Conservation (phyloP, 495 filamentous ascomycete genomes). For the Bathelium albidoporum region DNA sequence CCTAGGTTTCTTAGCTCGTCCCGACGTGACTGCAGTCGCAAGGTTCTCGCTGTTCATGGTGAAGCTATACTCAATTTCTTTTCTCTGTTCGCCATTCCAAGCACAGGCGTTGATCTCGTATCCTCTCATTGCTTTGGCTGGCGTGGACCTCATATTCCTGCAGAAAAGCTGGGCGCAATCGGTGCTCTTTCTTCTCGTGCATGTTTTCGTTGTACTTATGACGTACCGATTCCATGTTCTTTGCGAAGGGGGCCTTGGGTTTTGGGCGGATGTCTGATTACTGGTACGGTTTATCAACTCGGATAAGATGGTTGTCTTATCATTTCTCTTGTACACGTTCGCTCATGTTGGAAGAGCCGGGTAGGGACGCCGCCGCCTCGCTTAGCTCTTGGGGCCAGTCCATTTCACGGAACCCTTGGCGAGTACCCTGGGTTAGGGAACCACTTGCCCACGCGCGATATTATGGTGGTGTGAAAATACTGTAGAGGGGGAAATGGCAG, state of each 20-base stretch:
- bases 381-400: too few species aligned
- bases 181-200: background rate
- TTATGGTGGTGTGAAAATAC: too few species aligned
- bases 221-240: background rate
- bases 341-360: background rate
- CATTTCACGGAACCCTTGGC: too few species aligned
- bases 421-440: too few species aligned
- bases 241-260: background rate
- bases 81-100: constrained; percentile 53
- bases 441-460: too few species aligned
- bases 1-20: constrained; percentile 29
- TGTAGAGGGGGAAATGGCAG: too few species aligned
- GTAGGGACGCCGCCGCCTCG: background rate
- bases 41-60: constrained; percentile 39
- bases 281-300: background rate
- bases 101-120: constrained; percentile 50
- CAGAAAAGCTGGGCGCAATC: background rate
- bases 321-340: background rate
- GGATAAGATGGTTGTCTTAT: background rate
- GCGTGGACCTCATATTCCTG: constrained; percentile 34
- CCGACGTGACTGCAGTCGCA: constrained; percentile 18
- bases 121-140: constrained; percentile 49
- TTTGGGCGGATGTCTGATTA: background rate
- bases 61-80: constrained; percentile 45
- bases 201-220: background rate